phyloP scores from a whole-genome alignment of 306 rosid species.

The Vigna hirtella region DNA sequence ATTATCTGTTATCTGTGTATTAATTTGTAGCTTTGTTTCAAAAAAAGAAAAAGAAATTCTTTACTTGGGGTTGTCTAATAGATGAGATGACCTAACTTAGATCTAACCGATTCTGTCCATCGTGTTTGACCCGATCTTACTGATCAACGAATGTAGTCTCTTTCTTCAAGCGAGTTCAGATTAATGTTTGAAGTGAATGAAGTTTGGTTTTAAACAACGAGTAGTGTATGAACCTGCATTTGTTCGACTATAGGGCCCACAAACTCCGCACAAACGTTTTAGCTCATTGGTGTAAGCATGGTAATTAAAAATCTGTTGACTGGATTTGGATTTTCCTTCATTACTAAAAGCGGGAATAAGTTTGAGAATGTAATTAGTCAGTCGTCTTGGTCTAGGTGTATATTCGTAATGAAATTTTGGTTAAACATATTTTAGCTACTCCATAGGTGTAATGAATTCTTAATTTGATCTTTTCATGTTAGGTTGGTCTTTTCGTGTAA shows the following conservation, averaged over 20 bases:
- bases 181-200: slow-evolving; percentile 48
- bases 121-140: slow-evolving; percentile 58
- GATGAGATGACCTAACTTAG: slow-evolving; percentile 80
- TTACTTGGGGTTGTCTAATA: slow-evolving; percentile 56
- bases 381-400: not conserved
- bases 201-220: slow-evolving; percentile 36
- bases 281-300: slow-evolving; percentile 8
- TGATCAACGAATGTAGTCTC: slow-evolving; percentile 62
- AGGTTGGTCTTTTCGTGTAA: too few species aligned
- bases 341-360: not conserved
- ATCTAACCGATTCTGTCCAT: slow-evolving; percentile 70
- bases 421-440: too few species aligned
- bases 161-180: slow-evolving; percentile 47
- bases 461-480: too few species aligned
- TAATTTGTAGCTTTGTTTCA: slow-evolving; percentile 54
- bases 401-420: not conserved
- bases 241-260: not conserved
- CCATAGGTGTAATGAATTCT: too few species aligned
- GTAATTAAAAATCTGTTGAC: not conserved
- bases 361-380: not conserved
- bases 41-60: slow-evolving; percentile 38
- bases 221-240: not conserved
- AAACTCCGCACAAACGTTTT: slow-evolving; percentile 9
- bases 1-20: slow-evolving; percentile 56
- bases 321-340: not conserved